phyloP scores from a whole-genome alignment of 371 early-diverging fungal species.

The Dinochytrium kinnereticum region DNA sequence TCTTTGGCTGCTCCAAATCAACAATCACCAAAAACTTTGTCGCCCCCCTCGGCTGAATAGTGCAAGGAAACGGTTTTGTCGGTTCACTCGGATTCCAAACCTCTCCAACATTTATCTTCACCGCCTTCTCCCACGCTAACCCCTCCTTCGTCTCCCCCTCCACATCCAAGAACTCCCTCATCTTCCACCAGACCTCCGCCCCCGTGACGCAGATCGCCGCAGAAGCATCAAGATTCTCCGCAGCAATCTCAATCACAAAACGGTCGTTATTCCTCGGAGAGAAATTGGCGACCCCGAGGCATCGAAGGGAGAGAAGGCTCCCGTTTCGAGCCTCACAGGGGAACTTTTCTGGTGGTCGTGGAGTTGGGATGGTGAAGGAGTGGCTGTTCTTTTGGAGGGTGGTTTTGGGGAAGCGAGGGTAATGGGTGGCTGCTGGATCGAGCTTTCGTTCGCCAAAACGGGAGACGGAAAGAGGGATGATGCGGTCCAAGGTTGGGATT shows the following conservation, averaged over 20 bases:
- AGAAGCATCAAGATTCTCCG: not conserved
- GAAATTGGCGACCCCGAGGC: not conserved
- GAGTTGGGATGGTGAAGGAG: not conserved
- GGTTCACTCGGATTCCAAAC: not conserved
- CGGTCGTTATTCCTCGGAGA: not conserved
- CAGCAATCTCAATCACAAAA: not conserved
- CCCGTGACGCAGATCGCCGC: not conserved
- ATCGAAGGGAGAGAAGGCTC: not conserved
- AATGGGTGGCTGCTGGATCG: not conserved
- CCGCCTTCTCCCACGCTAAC: not conserved
- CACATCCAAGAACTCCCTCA: not conserved
- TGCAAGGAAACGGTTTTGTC: constrained; percentile 1
- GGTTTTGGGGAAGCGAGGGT: not conserved
- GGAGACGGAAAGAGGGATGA: not conserved
- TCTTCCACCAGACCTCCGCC: not conserved
- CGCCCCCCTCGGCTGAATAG: not conserved
- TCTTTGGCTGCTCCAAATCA: not conserved
- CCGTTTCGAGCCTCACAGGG: not conserved
- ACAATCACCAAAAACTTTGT: not conserved
- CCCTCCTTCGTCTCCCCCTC: not conserved
- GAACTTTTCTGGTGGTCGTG: not conserved
- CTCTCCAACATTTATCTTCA: not conserved
- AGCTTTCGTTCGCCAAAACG: not conserved
- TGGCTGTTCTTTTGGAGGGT: not conserved
- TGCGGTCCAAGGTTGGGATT: not conserved